These are phyloP conservation scores for Tolypocladium sp. DNA, from an alignment of 2,329 filamentous ascomycete genomes.

Conservation along the genomic window DNA sequence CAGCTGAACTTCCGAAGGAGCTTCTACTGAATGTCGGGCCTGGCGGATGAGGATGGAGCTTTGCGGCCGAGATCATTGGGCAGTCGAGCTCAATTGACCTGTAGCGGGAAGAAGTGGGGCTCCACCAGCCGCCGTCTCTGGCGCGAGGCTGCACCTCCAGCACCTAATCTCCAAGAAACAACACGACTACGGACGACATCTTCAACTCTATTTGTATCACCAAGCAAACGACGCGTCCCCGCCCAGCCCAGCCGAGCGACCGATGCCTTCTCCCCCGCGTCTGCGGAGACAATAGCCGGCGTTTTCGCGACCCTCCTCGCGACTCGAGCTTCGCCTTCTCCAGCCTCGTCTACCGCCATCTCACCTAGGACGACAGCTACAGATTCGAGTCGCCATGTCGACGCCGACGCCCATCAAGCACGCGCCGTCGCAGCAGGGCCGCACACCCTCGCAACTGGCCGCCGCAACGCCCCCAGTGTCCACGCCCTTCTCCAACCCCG, in stretches of 20 bases:
- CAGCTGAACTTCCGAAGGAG: background rate
- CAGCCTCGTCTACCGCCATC: no score
- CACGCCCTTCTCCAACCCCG: conserved; percentile 53
- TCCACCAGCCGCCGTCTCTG: background rate
- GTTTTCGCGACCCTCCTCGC: conserved; percentile 1
- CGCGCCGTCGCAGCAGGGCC: conserved; percentile 29
- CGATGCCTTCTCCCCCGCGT: conserved; percentile 1
- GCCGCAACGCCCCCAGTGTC: conserved; percentile 57
- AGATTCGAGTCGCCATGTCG: conserved; percentile 24
- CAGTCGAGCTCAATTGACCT: background rate
- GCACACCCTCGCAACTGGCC: conserved; percentile 41
- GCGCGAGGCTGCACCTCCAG: background rate
- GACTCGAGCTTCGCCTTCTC: background rate
- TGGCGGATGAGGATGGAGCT: background rate
- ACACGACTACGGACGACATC: background rate
- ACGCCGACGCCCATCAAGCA: conserved; percentile 43
- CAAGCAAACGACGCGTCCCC: background rate
- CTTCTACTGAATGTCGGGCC: background rate
- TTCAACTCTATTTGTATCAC: background rate
- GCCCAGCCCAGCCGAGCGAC: background rate
- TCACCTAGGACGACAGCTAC: background rate
- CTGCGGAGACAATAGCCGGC: background rate
- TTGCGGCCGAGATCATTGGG: background rate
- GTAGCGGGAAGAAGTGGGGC: background rate
- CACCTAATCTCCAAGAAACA: background rate